Evolutionary conservation across 2,329 filamentous ascomycete genomes (phyloP), one percentile per base, ranked within the genome.

Genomic region (Chaetomium sp.): DNA sequence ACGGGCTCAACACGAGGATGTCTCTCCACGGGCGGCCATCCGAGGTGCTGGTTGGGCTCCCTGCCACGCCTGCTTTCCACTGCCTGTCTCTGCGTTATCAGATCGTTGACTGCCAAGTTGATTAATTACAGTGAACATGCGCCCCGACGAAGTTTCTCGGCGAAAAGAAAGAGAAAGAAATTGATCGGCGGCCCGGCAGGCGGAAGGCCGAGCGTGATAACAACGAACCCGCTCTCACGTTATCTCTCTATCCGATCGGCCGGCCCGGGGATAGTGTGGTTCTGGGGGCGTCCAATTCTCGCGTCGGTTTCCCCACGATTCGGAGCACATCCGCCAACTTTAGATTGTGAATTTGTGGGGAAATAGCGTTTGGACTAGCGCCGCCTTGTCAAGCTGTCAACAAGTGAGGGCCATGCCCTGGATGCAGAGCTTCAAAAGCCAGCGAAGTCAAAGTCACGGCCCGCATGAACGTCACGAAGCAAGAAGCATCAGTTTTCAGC

Each of bases 1-100:
- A 33, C 45, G 57, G 29, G 16, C 13, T 31, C 35, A 29, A 21
- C 51, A 57, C 53, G 45, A 60, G 45, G 35, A 56, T 27, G 23
- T 54, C 50, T 55, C 19, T 51, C 23, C 65, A 65, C 62, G 65
- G 60, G 62, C n/a, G 38, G 27, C 53, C 38, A 47, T 54, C 56
- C 56, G 19, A 27, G 47, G 19, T 19, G 59, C 56, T 65, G 56
- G 59, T 65, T 67, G 59, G 65, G 42, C 23, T 62, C 31, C 13
- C 13, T 38, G 35, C 35, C 35, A 38, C 35, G 47, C 33, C 13
- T 19, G 23, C 19, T 23, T 2, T 50, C 56, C 21, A 19, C n/a
- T n/a, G 9, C 12, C 21, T 25, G 51, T 13, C 53, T n/a, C 19
- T 13, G 31, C 38, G 16, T 57, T 38, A 58, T 38, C 59, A 55